These are phyloP conservation scores for Yamadazyma pseudoaaseri DNA, from an alignment of 1,139 yeast genomes.

Conservation along the genomic window DNA sequence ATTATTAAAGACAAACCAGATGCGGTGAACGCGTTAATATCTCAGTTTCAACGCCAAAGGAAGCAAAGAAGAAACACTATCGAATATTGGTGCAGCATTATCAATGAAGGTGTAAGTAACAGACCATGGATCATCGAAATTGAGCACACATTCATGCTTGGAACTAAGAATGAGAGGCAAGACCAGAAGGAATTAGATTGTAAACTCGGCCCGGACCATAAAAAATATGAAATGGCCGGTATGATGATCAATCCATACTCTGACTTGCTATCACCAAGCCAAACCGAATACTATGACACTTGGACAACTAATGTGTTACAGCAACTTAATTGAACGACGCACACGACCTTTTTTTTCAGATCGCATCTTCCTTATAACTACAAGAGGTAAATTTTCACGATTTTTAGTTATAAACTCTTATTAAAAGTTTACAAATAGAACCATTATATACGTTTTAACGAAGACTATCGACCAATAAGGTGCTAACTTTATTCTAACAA, in stretches of 20 bases:
- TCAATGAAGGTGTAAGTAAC: conserved; percentile 51
- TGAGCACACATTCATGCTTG: conserved; percentile 39
- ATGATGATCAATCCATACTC: conserved; percentile 36
- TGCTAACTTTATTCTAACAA: no score
- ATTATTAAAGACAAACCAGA: conserved; percentile 47
- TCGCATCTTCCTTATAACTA: conserved; percentile 5
- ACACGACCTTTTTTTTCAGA: conserved; percentile 2
- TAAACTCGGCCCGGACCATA: conserved; percentile 34
- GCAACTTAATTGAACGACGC: conserved; percentile 4
- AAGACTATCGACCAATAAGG: no score
- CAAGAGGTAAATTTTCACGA: not conserved
- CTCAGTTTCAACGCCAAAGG: conserved; percentile 53
- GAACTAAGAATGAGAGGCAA: conserved; percentile 19
- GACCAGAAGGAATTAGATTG: conserved; percentile 29
- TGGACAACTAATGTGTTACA: conserved; percentile 24
- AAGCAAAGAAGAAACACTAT: conserved; percentile 52
- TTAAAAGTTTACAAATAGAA: no score
- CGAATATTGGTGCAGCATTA: conserved; percentile 50
- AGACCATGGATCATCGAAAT: conserved; percentile 54
- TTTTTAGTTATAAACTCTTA: no score
- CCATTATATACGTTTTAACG: no score
- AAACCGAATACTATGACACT: conserved; percentile 28
- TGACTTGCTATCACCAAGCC: conserved; percentile 27
- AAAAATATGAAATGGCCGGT: conserved; percentile 30
- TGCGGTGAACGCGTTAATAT: conserved; percentile 44